Percentiles rank a stretch among this genome's conserved stretches.
Conservation (phyloP, 345 rosid genomes). For the Gossypium longicalyx region DNA sequence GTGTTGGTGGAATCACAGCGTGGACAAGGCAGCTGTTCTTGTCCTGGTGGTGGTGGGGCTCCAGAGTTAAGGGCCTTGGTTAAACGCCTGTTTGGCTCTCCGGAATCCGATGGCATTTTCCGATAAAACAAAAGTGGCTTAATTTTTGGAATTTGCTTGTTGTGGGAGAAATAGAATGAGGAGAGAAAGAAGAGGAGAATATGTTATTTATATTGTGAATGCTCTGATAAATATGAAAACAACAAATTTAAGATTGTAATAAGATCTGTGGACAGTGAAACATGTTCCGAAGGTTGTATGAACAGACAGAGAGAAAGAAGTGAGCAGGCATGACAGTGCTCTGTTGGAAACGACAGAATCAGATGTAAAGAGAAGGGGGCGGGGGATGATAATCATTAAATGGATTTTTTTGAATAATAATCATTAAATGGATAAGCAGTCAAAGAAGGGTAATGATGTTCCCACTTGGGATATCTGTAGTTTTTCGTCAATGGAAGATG, state of each 20-base stretch:
- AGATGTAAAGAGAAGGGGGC: neutral
- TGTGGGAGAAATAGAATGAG: slow-evolving; percentile 2
- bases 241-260: neutral
- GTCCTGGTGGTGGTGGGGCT: slow-evolving; percentile 49
- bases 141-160: slow-evolving; percentile 9
- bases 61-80: slow-evolving; percentile 30
- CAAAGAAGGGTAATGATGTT: neutral
- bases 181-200: slow-evolving; percentile 20
- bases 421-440: neutral
- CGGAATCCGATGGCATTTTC: slow-evolving; percentile 53
- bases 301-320: slow-evolving; percentile 16
- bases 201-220: neutral
- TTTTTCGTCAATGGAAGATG: neutral
- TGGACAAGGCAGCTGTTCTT: slow-evolving; percentile 88
- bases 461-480: neutral
- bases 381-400: neutral
- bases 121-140: neutral
- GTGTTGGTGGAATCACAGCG: slow-evolving; percentile 92
- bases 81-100: slow-evolving; percentile 27
- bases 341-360: slow-evolving; percentile 35
- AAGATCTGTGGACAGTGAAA: slow-evolving; percentile 26
- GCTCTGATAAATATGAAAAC: too few species aligned
- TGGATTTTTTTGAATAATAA: neutral
- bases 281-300: slow-evolving; percentile 31
- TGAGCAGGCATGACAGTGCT: slow-evolving; percentile 43